Evolutionary conservation across 2,329 filamentous ascomycete species (phyloP), one percentile per base, ranked within the genome.

Genomic region (Pseudogymnoascus sp.): DNA sequence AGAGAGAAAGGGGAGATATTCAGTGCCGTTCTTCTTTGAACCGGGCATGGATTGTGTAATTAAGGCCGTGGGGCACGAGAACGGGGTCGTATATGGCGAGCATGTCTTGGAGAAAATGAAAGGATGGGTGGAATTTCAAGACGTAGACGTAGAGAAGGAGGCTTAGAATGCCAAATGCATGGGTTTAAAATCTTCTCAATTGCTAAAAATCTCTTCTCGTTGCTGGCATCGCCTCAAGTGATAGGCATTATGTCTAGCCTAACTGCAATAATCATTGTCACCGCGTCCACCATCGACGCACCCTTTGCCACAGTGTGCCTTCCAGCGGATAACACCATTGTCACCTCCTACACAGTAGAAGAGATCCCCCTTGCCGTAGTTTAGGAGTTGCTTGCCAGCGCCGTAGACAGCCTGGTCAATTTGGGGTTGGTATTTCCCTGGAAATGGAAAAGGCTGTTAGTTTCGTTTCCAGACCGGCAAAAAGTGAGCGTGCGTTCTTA

Each of bases 1-100:
- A 1, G 72, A 71, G 23, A 33, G 30, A 13, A 64, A 61, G 23
- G 65, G 63, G 2, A 60, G 66, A 23, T 75, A 74, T 59, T 76
- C 74, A 56, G 73, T 77, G 26, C 75, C 75, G 1, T 78, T 77
- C 65, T 78, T 78, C 67, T 77, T 77, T 62, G 74, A 77, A 66
- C 76, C 75, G 0, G 75, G 75, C 3, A 70, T 74, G 63, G 61
- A 69, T 13, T 76, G 74, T 65, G 62, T 75, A 15, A 70, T 77
- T 7, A 64, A 66, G 58, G 71, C 71, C 41, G 66, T 77, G 10
- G 63, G 63, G 2, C 61, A 62, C 7, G 63, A 67, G 0, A 66
- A 67, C 10, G 65, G 64, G 3, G 67, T 75, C 4, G 60, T 74
- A 1, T 77, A 76, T 65, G 74, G 74, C 2, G 68, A 74, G 58